These are phyloP conservation scores for Sphenostylis stenocarpa DNA, from an alignment of 306 rosid species.

Conservation along the genomic window DNA sequence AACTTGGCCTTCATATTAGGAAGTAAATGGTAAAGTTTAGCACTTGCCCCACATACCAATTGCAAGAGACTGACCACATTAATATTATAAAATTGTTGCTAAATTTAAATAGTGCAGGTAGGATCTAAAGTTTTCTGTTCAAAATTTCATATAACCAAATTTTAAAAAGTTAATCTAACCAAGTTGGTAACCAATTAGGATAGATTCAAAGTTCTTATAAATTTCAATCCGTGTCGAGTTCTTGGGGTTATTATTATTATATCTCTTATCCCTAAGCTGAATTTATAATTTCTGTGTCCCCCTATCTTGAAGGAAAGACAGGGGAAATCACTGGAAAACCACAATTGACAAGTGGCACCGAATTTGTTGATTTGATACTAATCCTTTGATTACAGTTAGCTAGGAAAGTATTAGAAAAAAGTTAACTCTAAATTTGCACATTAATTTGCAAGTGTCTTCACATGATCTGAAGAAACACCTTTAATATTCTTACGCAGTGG, in stretches of 20 bases:
- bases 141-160: background rate
- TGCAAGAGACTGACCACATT: background rate
- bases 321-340: background rate
- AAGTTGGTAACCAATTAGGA: slow-evolving; percentile 1
- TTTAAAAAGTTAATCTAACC: background rate
- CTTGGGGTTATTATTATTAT: background rate
- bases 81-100: background rate
- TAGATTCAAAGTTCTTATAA: slow-evolving; percentile 9
- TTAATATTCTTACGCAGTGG: slow-evolving; percentile 36
- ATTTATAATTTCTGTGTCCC: slow-evolving; percentile 15
- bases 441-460: slow-evolving; percentile 29
- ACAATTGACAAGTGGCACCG: background rate
- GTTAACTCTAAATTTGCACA: slow-evolving; percentile 27
- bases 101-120: background rate
- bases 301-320: background rate
- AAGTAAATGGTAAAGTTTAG: slow-evolving; percentile 2
- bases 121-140: background rate
- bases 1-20: background rate
- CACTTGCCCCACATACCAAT: background rate
- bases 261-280: background rate
- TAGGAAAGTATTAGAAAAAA: slow-evolving; percentile 12
- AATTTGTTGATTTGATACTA: background rate
- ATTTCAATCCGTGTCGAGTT: slow-evolving; percentile 1
- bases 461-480: slow-evolving; percentile 20
- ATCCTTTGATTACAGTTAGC: slow-evolving; percentile 10